Conservation (phyloP, 805 yeast species). For the Saccharomyces mikatae region DNA sequence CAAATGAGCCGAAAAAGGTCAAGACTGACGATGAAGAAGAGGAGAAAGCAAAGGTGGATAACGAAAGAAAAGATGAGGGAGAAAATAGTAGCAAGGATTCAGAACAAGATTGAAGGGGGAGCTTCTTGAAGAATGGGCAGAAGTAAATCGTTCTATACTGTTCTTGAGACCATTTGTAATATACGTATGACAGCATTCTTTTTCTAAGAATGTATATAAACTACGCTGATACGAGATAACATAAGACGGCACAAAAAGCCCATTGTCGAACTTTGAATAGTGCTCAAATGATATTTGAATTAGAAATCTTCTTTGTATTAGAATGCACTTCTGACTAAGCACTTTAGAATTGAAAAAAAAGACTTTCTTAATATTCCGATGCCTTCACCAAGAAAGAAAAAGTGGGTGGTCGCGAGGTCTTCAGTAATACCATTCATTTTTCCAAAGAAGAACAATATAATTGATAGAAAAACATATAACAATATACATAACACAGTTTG, state of each 20-base stretch:
- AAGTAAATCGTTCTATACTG: constrained; percentile 3
- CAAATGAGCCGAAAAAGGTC: not conserved
- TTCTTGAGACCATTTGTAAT: not conserved
- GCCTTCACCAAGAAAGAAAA: not conserved
- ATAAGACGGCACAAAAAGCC: not conserved
- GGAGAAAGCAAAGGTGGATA: not conserved
- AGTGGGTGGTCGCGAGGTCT: not conserved
- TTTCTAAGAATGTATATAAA: not conserved
- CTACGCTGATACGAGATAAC: not conserved
- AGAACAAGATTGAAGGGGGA: not conserved
- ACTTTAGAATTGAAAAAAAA: not conserved
- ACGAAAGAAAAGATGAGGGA: not conserved
- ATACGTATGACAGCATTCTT: not conserved
- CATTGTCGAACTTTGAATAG: too few relatives aligned
- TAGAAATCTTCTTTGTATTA: not conserved
- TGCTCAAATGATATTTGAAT: not conserved
- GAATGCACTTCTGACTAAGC: not conserved
- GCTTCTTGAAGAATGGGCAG: constrained; percentile 11
- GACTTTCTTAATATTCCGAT: not conserved
- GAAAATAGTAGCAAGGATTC: not conserved
- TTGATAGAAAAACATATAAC: not conserved
- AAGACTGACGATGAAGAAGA: not conserved
- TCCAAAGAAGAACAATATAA: not conserved
- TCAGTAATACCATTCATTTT: not conserved
- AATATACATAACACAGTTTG: too few relatives aligned